Evolutionary conservation across 768 basidiomycete genomes (phyloP), one percentile per base, ranked within the genome.

Genomic region (Termitomyces sp.): DNA sequence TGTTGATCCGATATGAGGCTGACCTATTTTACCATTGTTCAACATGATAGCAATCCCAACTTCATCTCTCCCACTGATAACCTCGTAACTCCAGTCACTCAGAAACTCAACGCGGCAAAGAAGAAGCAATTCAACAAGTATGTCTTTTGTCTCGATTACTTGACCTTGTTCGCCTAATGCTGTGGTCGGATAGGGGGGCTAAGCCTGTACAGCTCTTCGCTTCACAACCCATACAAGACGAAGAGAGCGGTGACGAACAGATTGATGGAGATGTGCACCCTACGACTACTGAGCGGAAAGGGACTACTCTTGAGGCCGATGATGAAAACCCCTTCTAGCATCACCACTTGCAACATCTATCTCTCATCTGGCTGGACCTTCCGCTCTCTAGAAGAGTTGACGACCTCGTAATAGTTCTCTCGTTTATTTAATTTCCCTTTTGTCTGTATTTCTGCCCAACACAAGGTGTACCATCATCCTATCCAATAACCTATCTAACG

Each of bases 51-150:
- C 73, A 97, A 97, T 73, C 90, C 92, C 22, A 86, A 85, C 38
- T 94, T 85, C 70, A 80, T 96, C 69, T 98, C 96, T 18, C 96
- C 96, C 2, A 97, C 96, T 9, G 96, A 99, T 74, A 92, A 91
- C 71, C 81, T 98, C 75, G 86, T 98, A 82, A 96, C 94, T 2
- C 96, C 96, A 3, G 87, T 87, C 72, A 92, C 95, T 7, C 90
- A 95, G 76, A 98, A 98, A 75, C 83, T 98, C 56, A 90, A 81
- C 54, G 91, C 91, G 18, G 90, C 90, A 3, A 96, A 87, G 83
- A 95, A 96, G 82, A 93, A 94, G 75, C 94, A 93, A 69, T 98
- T 97, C 71, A 79, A 74, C 61, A 97, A 94, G 96, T 96, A 65
- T 40, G 88, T 79, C 3, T 53, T 57, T 22, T 38, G 12, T 35